Base-by-base conservation (phyloP, 2,329 filamentous ascomycete species). In the Aspergillus sp. region DNA sequence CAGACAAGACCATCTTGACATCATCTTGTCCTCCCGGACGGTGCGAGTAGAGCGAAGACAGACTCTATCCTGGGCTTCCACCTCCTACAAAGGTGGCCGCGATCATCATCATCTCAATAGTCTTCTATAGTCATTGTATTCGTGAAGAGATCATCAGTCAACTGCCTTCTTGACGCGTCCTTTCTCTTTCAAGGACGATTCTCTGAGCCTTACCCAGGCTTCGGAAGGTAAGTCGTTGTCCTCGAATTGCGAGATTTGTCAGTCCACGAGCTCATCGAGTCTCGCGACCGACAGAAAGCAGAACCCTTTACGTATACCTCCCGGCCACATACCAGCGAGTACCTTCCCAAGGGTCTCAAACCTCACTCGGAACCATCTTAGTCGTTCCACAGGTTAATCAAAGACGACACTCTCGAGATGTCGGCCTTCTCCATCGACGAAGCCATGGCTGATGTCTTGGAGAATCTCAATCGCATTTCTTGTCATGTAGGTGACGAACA, bases 401-500 rank as follows among this genome's bases (percentile, higher is more conserved):
- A 57, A 16, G 29, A 26, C 31, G 22, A 32, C 51, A 51, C 14
- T 50, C 14, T 50, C 51, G 57, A 45, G 3, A 68, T 69, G 67
- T 52, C 59, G 24, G 39, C 54, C 16, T 52, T 67, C 49, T 61
- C 62, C 9, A 57, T 72, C n/a, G 70, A 73, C 46, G 63, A 57
- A 54, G 69, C 64, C 55, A 73, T 74, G 70, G 63, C 66, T 45
- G 68, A 71, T 52, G 69, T 68, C 45, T 60, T 74, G 58, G 49
- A 54, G 20, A 66, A 71, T 31, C 59, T 74, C n/a, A 65, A 67
- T 26, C 60, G 49, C 42, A 65, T 74, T 36, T 56, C 67, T 26
- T 55, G 57, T n/a, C 66, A 73, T 64, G 71, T 74, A 62, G 62
- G 70, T 6, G n/a, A 24, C 14, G 6, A 14, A 6, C 36, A n/a